Conservation (phyloP, 169 alveolate species). For the Plasmodium gallinaceum region DNA sequence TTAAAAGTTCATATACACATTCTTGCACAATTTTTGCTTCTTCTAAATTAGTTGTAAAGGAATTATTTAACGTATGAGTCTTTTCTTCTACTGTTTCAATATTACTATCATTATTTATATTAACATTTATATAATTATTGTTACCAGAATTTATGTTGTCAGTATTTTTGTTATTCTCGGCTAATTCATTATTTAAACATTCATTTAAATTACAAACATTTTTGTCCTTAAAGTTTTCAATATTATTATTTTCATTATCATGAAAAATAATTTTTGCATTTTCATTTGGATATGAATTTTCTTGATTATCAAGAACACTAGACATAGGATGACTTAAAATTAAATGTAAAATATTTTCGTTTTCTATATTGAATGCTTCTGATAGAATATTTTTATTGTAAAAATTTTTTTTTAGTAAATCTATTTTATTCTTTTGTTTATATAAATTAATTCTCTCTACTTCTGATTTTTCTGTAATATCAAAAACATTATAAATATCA, state of each 20-base stretch:
- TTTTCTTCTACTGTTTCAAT: neutral
- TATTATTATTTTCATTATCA: neutral
- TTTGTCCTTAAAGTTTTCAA: neutral
- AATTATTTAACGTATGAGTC: neutral
- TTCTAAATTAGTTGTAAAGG: slow-evolving; percentile 23
- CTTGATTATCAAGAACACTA: slow-evolving; percentile 42
- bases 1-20: slow-evolving; percentile 9
- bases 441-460: slow-evolving; percentile 15
- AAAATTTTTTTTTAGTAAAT: slow-evolving; percentile 67
- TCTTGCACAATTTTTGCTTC: slow-evolving; percentile 72
- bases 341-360: slow-evolving; percentile 80
- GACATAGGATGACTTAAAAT: slow-evolving; percentile 83
- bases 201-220: neutral
- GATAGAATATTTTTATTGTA: slow-evolving; percentile 79
- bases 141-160: neutral
- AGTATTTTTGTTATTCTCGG: neutral
- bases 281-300: neutral
- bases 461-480: slow-evolving; percentile 18
- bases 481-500: slow-evolving; percentile 31
- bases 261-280: neutral
- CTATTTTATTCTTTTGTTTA: slow-evolving; percentile 69
- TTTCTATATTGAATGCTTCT: slow-evolving; percentile 82
- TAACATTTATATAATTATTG: neutral
- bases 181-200: neutral
- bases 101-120: neutral